Conservation (phyloP, 345 rosid species). For the Kandelia obovata region DNA sequence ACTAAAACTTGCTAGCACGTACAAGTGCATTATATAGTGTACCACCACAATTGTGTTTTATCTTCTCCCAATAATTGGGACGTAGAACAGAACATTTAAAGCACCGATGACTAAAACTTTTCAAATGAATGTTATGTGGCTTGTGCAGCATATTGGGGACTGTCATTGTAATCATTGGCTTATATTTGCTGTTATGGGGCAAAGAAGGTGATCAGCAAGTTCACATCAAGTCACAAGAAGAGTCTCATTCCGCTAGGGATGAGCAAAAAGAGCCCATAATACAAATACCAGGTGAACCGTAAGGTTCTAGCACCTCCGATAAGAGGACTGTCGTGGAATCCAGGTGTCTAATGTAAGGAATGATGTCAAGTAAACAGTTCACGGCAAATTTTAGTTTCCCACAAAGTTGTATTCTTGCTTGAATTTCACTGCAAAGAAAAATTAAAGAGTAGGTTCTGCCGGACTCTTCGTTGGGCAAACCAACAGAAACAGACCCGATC, state of each 20-base stretch:
- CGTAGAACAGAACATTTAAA: not conserved
- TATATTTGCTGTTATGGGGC: slow-evolving; percentile 68
- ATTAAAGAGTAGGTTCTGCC: too few relatives aligned
- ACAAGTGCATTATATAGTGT: not conserved
- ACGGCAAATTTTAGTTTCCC: not conserved
- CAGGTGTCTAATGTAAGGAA: not conserved
- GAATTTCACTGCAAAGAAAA: too few relatives aligned
- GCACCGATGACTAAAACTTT: too few relatives aligned
- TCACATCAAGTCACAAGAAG: slow-evolving; percentile 17
- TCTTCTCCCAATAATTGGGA: too few relatives aligned
- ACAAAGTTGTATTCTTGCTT: too few relatives aligned
- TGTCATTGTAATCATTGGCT: slow-evolving; percentile 43
- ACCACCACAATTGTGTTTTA: not conserved
- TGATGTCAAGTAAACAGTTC: not conserved
- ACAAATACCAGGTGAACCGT: slow-evolving; percentile 9
- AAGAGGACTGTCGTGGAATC: not conserved
- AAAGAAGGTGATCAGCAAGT: slow-evolving; percentile 40
- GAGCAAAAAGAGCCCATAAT: slow-evolving; percentile 9
- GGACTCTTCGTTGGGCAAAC: too few relatives aligned
- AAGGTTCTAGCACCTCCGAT: too few relatives aligned
- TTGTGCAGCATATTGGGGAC: slow-evolving; percentile 54
- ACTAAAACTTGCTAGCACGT: not conserved
- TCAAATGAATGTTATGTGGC: not conserved
- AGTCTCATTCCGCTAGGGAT: slow-evolving; percentile 8
- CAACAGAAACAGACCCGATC: too few relatives aligned